Conservation (phyloP, 1,139 yeast species). For the Scheffersomyces segobiensis region DNA sequence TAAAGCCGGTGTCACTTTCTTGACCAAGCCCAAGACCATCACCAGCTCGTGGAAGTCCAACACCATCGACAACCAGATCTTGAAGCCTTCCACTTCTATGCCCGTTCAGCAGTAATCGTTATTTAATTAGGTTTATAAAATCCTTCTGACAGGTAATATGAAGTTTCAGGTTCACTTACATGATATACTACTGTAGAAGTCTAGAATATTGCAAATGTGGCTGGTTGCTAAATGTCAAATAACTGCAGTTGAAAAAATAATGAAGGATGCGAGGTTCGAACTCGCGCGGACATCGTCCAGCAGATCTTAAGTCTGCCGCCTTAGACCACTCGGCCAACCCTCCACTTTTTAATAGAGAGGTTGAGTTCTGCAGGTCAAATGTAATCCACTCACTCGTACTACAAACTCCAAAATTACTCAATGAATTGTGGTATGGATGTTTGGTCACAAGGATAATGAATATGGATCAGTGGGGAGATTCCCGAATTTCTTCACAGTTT, state of each 20-base stretch:
- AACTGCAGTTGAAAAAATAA: constrained; percentile 36
- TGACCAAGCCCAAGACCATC: constrained; percentile 77
- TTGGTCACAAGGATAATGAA: too few relatives aligned
- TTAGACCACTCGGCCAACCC: constrained; percentile 60
- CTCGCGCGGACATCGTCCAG: constrained; percentile 75
- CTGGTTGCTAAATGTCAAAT: too few relatives aligned
- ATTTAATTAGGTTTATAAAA: constrained; percentile 1
- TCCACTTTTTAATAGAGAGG: constrained; percentile 33
- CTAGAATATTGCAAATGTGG: too few relatives aligned
- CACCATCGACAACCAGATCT: constrained; percentile 47
- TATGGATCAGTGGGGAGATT: too few relatives aligned
- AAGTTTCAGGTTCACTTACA: not conserved
- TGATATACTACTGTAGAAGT: too few relatives aligned
- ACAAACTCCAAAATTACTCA: too few relatives aligned
- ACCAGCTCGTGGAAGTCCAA: constrained; percentile 69
- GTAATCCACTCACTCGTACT: too few relatives aligned
- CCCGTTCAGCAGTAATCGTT: constrained; percentile 52
- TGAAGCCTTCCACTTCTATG: constrained; percentile 62
- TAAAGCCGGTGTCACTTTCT: constrained; percentile 68
- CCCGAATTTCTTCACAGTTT: too few relatives aligned
- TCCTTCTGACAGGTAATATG: too few relatives aligned
- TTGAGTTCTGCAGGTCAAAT: too few relatives aligned
- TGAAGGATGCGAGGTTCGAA: constrained; percentile 87
- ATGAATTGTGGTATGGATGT: too few relatives aligned
- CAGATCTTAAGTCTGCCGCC: constrained; percentile 58